phyloP scores from a whole-genome alignment of 257 asterid genomes.

The Paulownia fortunei region DNA sequence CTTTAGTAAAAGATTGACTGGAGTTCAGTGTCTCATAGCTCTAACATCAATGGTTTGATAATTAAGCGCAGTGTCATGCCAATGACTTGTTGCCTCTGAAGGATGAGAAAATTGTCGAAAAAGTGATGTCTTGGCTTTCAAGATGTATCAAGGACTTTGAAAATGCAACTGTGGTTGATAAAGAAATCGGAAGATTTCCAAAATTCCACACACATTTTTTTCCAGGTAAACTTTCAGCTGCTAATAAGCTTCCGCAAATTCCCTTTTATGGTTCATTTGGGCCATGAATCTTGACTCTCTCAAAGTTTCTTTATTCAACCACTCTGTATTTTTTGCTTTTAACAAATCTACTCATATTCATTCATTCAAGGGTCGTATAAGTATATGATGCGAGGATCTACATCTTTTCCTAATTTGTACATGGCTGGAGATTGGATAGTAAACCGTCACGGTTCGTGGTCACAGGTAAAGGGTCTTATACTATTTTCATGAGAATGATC shows the following conservation, averaged over 20 bases:
- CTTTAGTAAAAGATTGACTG: not conserved
- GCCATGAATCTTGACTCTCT: too few relatives aligned
- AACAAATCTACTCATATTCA: not conserved
- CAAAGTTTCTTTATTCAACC: not conserved
- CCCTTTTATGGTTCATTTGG: too few relatives aligned
- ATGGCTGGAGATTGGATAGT: slow-evolving; percentile 75
- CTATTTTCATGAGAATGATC: not conserved
- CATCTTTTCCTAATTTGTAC: slow-evolving; percentile 60
- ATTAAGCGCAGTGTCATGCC: slow-evolving; percentile 62
- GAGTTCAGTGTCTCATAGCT: not conserved
- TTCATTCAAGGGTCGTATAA: slow-evolving; percentile 58
- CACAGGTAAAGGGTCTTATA: slow-evolving; percentile 45
- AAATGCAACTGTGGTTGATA: slow-evolving; percentile 53
- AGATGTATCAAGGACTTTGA: slow-evolving; percentile 53
- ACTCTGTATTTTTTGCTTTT: not conserved
- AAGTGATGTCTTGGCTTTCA: slow-evolving; percentile 55
- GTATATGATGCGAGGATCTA: slow-evolving; percentile 65
- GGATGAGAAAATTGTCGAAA: slow-evolving; percentile 59
- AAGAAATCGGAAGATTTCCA: slow-evolving; percentile 65
- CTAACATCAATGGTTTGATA: slow-evolving; percentile 6
- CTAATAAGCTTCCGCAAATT: not conserved
- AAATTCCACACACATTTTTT: slow-evolving; percentile 58
- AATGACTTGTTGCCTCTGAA: slow-evolving; percentile 56
- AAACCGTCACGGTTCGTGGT: slow-evolving; percentile 65
- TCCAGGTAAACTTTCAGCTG: slow-evolving; percentile 52